Base-by-base conservation (phyloP, 345 rosid species). In the Firmiana major region DNA sequence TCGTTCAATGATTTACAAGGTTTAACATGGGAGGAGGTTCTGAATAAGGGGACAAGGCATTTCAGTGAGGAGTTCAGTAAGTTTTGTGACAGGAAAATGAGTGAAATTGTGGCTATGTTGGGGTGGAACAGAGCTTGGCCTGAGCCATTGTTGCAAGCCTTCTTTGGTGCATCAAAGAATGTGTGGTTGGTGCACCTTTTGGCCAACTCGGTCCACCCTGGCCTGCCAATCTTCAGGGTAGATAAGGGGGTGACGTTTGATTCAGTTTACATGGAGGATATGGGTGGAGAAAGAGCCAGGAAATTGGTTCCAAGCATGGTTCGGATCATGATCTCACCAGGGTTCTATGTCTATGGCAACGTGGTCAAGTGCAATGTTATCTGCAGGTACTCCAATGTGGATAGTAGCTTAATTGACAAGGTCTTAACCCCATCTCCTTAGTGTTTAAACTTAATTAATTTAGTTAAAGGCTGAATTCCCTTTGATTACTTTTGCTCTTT, bases 61-160 rank as follows among this genome's bases (percentile, higher is more conserved):
- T 93, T 91, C 89, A 90, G 94, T 22, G 98, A 91, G 77, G 95
- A 91, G 57, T 96, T 93, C 48, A 93, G 99, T 81, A 77, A 79
- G 76, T 93, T 92, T 62, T 92, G 98, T 79, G 99, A 96, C 49
- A 77, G 94, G 86, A 93, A 93, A 83, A 93, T 93, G 98, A 93
- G 91, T 45, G 97, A 93, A 74, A 92, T 96, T 77, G 92, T 91
- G 67, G 85, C 86, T 11, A 86, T 89, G 97, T 80, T 96, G 83
- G 89, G 91, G 5, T 93, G 97, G 94, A 90, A 85, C 78, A 77
- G 86, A 73, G 95, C 97, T 21, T 96, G 99, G 99, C 88, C 97
- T 24, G 97, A 96, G 81, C 91, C 93, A 38, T 67, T 96, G 63
- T 70, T 87, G 82, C 87, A 92, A 83, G 94, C 98, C 1, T 96